phyloP scores from a whole-genome alignment of 345 rosid species.

The Geranium rotundifolium region DNA sequence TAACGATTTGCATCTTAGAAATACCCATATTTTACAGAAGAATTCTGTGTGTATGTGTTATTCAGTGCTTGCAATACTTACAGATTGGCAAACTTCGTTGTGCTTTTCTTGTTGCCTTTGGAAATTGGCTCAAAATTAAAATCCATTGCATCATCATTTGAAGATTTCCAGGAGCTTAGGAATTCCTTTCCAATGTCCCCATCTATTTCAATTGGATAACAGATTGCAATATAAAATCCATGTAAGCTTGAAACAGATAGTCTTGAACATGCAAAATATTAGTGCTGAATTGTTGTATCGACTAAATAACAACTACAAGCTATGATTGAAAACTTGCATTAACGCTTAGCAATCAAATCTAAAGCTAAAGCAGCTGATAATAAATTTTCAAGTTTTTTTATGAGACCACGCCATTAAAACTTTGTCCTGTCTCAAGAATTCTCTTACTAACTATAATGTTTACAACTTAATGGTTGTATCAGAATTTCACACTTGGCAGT shows the following conservation, averaged over 20 bases:
- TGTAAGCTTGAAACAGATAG: constrained; percentile 7
- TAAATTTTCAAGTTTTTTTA: too few relatives aligned
- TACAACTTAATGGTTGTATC: too few relatives aligned
- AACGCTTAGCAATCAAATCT: too few relatives aligned
- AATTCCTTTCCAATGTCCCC: constrained; percentile 67
- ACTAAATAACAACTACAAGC: too few relatives aligned
- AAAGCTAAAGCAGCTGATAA: too few relatives aligned
- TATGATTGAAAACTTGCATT: background rate
- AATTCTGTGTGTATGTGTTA: background rate
- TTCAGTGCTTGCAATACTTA: constrained; percentile 29
- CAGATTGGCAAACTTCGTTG: constrained; percentile 61
- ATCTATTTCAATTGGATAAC: constrained; percentile 31
- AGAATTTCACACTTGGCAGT: too few relatives aligned
- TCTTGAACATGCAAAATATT: background rate
- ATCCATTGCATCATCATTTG: constrained; percentile 57
- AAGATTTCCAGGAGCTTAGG: constrained; percentile 48
- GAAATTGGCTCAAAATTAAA: constrained; percentile 45
- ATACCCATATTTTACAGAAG: background rate
- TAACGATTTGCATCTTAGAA: background rate
- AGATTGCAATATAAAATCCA: constrained; percentile 6
- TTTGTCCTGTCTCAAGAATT: too few relatives aligned
- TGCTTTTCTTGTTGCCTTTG: constrained; percentile 41
- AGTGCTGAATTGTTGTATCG: too few relatives aligned
- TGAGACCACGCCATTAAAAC: too few relatives aligned
- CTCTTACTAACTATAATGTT: too few relatives aligned